These are phyloP conservation scores for Echeveria elegans DNA, from an alignment of 164 flowering plant species.

Conservation along the genomic window DNA sequence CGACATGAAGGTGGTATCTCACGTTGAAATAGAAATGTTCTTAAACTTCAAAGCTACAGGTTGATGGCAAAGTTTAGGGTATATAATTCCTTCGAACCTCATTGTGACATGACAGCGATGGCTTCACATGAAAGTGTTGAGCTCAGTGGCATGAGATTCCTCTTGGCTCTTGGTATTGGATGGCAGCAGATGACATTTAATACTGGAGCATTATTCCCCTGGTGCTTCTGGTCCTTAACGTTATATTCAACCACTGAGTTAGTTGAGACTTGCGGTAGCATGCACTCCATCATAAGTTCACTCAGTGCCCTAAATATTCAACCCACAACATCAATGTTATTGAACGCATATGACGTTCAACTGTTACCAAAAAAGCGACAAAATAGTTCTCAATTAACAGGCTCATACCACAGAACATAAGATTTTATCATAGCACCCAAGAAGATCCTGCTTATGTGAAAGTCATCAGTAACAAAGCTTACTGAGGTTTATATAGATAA, in stretches of 20 bases:
- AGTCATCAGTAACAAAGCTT: background rate
- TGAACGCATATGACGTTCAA: background rate
- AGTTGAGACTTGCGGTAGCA: background rate
- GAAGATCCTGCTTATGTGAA: background rate
- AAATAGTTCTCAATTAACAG: background rate
- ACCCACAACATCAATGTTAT: background rate
- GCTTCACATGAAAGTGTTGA: background rate
- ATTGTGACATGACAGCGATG: background rate
- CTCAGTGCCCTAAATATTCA: background rate
- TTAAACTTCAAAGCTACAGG: background rate
- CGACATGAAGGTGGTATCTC: background rate
- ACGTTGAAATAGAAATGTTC: background rate
- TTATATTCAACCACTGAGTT: background rate
- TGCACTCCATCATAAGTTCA: conserved; percentile 1
- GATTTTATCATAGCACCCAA: background rate
- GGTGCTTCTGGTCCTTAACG: background rate
- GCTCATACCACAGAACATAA: background rate
- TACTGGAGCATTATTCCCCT: background rate
- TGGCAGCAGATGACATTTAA: background rate
- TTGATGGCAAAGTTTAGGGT: background rate
- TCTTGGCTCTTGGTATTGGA: background rate
- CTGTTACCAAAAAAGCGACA: background rate
- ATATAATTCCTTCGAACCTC: background rate
- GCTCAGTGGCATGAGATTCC: background rate
- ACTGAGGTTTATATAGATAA: background rate